Evolutionary conservation across 1,284 basidiomycete species (phyloP).

Genomic region (Microbotryum saponariae): DNA sequence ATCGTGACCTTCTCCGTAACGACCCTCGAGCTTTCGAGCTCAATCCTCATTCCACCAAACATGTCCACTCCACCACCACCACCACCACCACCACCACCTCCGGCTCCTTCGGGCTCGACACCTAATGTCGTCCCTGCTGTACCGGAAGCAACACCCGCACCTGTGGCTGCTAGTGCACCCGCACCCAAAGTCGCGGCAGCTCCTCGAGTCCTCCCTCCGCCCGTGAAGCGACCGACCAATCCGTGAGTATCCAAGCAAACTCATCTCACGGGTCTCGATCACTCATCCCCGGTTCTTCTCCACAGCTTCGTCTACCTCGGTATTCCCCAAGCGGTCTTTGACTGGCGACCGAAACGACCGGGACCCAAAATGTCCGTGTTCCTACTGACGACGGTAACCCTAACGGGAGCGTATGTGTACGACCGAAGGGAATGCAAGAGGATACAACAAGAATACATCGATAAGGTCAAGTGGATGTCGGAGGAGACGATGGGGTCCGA

Average conservation of each 20-base stretch:
- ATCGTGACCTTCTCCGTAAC: too few relatives aligned
- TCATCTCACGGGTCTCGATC: too few relatives aligned
- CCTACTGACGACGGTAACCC: constrained; percentile 12
- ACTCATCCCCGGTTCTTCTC: too few relatives aligned
- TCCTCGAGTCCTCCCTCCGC: constrained; percentile 3
- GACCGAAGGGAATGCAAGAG: constrained; percentile 28
- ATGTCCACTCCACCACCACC: neutral
- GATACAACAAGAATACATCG: constrained; percentile 69
- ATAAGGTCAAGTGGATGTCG: constrained; percentile 67
- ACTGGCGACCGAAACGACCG: constrained; percentile 28
- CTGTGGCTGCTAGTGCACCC: neutral
- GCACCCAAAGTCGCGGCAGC: neutral
- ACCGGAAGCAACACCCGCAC: neutral
- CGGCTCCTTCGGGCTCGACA: neutral
- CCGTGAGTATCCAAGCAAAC: constrained; percentile 5
- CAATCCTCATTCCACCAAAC: neutral
- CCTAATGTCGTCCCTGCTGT: neutral
- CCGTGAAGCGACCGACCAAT: constrained; percentile 10
- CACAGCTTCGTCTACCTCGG: constrained; percentile 32
- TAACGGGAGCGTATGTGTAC: constrained; percentile 26
- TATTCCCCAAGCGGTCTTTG: constrained; percentile 30
- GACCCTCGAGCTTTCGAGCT: too few relatives aligned
- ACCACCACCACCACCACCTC: neutral
- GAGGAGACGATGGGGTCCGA: constrained; percentile 59
- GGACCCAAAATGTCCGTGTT: constrained; percentile 31